phyloP scores from a whole-genome alignment of 371 early-diverging fungal genomes.

The Apophysomyces elegans region DNA sequence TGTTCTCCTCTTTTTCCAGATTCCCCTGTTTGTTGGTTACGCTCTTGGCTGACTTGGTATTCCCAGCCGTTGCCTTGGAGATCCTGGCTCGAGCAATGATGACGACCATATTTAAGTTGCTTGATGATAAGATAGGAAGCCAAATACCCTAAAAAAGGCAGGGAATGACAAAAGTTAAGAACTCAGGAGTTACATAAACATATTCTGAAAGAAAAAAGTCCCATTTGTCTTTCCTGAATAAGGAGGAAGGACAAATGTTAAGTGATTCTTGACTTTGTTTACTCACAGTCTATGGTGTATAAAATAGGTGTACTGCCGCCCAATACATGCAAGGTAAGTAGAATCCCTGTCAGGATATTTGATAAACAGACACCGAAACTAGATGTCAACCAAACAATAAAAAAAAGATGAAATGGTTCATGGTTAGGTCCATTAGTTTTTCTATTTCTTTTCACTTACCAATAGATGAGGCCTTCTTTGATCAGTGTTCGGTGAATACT shows the following conservation, averaged over 20 bases:
- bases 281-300: constrained; percentile 54
- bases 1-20: too few species aligned
- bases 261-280: not conserved
- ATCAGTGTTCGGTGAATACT: constrained; percentile 45
- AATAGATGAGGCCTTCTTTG: constrained; percentile 46
- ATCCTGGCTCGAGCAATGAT: too few species aligned
- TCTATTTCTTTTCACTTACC: constrained; percentile 24
- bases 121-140: constrained; percentile 55
- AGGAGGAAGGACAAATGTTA: not conserved
- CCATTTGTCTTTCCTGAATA: not conserved
- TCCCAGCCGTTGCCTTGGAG: too few species aligned
- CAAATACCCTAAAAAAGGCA: constrained; percentile 38
- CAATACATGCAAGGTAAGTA: constrained; percentile 32
- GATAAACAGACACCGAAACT: constrained; percentile 54
- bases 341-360: constrained; percentile 47
- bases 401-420: not conserved
- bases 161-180: not conserved
- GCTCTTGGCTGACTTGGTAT: too few species aligned
- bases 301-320: constrained; percentile 48
- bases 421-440: not conserved
- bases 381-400: not conserved
- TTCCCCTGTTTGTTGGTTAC: too few species aligned
- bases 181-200: too few species aligned
- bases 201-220: too few species aligned
- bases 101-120: constrained; percentile 36